Base-by-base conservation (phyloP, 1,284 basidiomycete species). In the Ceratobasidium sp. region DNA sequence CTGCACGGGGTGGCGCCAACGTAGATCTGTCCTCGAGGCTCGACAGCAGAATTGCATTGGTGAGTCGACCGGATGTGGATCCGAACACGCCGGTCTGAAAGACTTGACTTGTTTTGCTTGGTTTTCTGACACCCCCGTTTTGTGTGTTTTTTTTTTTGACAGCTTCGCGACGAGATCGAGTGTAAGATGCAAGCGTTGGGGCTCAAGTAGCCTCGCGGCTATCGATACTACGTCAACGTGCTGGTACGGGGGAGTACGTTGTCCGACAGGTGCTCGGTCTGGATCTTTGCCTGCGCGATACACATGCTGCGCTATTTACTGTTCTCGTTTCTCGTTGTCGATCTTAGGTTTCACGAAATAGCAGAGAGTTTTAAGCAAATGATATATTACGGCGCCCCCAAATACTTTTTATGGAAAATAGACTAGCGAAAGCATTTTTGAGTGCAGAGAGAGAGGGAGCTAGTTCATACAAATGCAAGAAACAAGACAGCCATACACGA, bases 11-110 rank as follows among this genome's bases (percentile, higher is more conserved):
- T 12, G 58, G 57, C 23, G 65, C 72, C 34, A 61, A 41, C 43
- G 64, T 72, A 21, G 75, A 75, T 73, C 61, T 75, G 21, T 65
- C 60, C 36, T 74, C 75, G 55, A 72, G 75, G 57, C 61, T 75
- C n/a, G 75, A 75, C 34, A 73, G 70, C 30, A 45, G 75, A 32
- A 74, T 75, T 23, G 61, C 71, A n/a, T 53, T 75, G 71, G 75
- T 75, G 26, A 46, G 75, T 73, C 52, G 30, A 32, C 16, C 50
- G 50, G 50, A 53, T 30, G 50, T 28, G 50, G 50, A 53, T 32
- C 50, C 50, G 50, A 53, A 53, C 50, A 53, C 50, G 21, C 50
- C 36, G 9, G 6, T 6, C 43, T n/a, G 23, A 26, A 39, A 43
- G 16, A 39, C 55, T 50, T 45, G 39, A 50, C 46, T 34, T 32